Evolutionary conservation across 1,139 yeast genomes (phyloP).

Genomic region (Casaregolazyma suthepensis): DNA sequence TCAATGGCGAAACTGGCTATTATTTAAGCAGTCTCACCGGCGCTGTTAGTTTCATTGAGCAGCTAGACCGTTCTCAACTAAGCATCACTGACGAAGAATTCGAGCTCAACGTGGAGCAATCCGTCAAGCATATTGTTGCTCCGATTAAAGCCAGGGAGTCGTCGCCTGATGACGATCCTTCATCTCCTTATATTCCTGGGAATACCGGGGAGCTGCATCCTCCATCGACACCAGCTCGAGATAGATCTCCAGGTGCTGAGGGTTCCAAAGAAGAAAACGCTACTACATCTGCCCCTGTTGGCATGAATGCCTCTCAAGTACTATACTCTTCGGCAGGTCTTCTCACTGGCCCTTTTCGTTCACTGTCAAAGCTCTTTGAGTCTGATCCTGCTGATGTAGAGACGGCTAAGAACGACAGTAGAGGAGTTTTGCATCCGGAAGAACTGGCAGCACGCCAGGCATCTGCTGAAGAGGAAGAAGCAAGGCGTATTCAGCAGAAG

Average conservation of each 20-base stretch:
- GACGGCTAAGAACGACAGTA: slow-evolving; percentile 8
- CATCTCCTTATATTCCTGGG: not conserved
- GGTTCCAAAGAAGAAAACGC: slow-evolving; percentile 7
- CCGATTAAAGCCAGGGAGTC: slow-evolving; percentile 11
- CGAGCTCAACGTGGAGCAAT: slow-evolving; percentile 37
- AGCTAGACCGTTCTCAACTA: slow-evolving; percentile 50
- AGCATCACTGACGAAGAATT: slow-evolving; percentile 59
- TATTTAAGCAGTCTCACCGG: slow-evolving; percentile 83
- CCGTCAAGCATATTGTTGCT: slow-evolving; percentile 29
- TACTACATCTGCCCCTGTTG: slow-evolving; percentile 6
- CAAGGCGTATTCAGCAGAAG: slow-evolving; percentile 31
- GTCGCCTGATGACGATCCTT: slow-evolving; percentile 10
- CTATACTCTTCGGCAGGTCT: slow-evolving; percentile 34
- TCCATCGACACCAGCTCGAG: slow-evolving; percentile 25
- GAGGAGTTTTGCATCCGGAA: slow-evolving; percentile 23
- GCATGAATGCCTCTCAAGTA: slow-evolving; percentile 31
- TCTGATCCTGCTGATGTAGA: slow-evolving; percentile 22
- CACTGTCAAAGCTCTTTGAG: slow-evolving; percentile 31
- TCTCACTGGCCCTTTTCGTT: slow-evolving; percentile 32
- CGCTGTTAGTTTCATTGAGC: slow-evolving; percentile 70
- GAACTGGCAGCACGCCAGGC: slow-evolving; percentile 36
- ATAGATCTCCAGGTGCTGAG: slow-evolving; percentile 13
- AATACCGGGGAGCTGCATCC: slow-evolving; percentile 18
- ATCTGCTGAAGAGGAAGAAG: slow-evolving; percentile 35
- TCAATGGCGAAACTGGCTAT: slow-evolving; percentile 83